Base-by-base conservation (phyloP, 2,329 filamentous ascomycete species). In the Ramularia collo-cygni region DNA sequence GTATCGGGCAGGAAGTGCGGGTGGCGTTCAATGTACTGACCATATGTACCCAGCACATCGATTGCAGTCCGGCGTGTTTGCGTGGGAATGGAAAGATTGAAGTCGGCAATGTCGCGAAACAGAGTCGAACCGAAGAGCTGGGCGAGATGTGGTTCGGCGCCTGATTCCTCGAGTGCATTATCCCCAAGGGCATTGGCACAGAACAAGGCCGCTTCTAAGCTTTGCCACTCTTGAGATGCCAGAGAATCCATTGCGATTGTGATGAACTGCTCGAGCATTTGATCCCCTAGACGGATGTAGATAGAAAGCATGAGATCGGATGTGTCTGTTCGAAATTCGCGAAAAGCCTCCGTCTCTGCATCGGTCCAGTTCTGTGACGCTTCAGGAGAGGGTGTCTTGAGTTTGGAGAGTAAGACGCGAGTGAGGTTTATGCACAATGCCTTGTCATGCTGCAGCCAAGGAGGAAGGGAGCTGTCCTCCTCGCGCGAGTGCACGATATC, bases 1-100 rank as follows among this genome's bases (percentile, higher is more conserved):
- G 82, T 82, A 29, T 78, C 69, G 1, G 84, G 81, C 1, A 93
- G 70, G 45, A 78, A 76, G 21, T 75, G 70, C 1, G 78, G 68
- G 55, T 85, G 78, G 15, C 79, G 74, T 53, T 84, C 75, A 59
- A 93, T 90, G 62, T 85, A 92, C 38, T 81, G 76, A 4, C 83
- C 78, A 56, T 86, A 88, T 17, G 77, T 73, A 49, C 84, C 83
- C 28, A 90, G 78, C 28, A 85, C 64, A 32, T 76, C 74, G 19
- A 90, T 72, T 26, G 81, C 81, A 0, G 82, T 82, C 53, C 85
- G 78, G 35, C 78, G 74, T 13, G 79, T 74, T 38, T 79, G 73
- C 3, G 75, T 64, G 1, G 81, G 81, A 8, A 87, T 71, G 3
- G 68, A 62, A 2, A 65, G 38, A 16, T 53, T 58, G 30, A 59